Evolutionary conservation across 345 rosid genomes (phyloP).

Genomic region (Eucalyptus caleyi): DNA sequence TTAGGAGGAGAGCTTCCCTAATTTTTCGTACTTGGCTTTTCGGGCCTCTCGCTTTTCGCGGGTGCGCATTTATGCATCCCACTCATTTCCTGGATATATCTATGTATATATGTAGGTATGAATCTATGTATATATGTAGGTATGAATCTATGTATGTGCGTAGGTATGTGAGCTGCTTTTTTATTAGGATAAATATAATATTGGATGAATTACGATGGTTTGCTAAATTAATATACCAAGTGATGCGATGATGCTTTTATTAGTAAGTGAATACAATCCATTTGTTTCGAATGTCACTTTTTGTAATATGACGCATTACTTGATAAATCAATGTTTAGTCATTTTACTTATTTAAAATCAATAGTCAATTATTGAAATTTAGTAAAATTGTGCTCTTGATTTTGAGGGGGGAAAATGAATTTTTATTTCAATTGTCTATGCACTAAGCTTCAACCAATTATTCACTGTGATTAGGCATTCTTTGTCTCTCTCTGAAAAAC

Average conservation of each 20-base stretch:
- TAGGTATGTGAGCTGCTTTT: background rate
- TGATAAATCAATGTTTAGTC: no score
- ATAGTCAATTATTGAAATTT: no score
- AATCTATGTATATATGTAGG: rapidly evolving
- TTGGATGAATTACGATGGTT: background rate
- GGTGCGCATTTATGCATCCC: background rate
- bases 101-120: rapidly evolving
- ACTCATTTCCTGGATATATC: background rate
- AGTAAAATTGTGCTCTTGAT: background rate
- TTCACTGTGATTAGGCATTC: background rate
- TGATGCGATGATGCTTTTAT: background rate
- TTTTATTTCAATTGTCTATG: background rate
- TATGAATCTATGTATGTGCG: no score
- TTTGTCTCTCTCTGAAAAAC: background rate
- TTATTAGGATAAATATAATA: background rate
- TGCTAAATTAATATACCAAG: background rate
- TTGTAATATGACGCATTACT: background rate
- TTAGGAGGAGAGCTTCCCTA: background rate
- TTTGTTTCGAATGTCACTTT: background rate
- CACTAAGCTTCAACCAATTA: background rate
- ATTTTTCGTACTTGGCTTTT: background rate
- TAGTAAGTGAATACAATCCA: rapidly evolving
- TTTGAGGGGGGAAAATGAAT: rapidly evolving
- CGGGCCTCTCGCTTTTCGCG: background rate
- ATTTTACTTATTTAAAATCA: no score